Conservation (phyloP, 306 rosid species). For the Aeschynomene evenia region DNA sequence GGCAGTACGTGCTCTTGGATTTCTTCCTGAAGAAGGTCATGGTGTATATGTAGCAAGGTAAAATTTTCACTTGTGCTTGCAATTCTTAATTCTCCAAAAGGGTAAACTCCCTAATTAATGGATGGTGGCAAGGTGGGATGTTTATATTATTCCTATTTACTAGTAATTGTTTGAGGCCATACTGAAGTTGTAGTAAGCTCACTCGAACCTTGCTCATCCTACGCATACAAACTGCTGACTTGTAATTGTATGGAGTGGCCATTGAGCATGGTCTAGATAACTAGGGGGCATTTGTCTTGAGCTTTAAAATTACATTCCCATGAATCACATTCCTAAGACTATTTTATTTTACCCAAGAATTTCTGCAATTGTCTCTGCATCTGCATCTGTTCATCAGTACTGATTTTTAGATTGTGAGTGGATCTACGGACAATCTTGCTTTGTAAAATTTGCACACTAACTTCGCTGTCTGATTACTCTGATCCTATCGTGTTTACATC, state of each 20-base stretch:
- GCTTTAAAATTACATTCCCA: too few relatives aligned
- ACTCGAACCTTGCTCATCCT: conserved; percentile 7
- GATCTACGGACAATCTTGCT: neutral
- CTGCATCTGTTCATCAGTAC: neutral
- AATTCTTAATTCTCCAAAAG: conserved; percentile 15
- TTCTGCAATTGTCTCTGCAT: neutral
- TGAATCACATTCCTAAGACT: too few relatives aligned
- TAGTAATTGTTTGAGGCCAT: conserved; percentile 9
- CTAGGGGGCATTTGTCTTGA: neutral
- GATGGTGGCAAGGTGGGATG: neutral
- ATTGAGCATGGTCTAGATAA: neutral
- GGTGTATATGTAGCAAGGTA: conserved; percentile 97
- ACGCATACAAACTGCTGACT: conserved; percentile 1
- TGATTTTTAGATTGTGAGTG: neutral
- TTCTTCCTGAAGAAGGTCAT: conserved; percentile 98
- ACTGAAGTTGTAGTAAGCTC: conserved; percentile 13
- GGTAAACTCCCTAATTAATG: neutral
- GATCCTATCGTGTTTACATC: neutral
- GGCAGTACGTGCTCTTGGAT: conserved; percentile 98
- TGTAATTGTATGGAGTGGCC: conserved; percentile 14
- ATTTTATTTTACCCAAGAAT: neutral
- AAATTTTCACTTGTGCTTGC: conserved; percentile 20
- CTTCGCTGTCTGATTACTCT: neutral
- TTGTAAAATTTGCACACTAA: neutral
- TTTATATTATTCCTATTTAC: conserved; percentile 17